Base-by-base conservation (phyloP, 768 basidiomycete species). In the Suillus alpinus region DNA sequence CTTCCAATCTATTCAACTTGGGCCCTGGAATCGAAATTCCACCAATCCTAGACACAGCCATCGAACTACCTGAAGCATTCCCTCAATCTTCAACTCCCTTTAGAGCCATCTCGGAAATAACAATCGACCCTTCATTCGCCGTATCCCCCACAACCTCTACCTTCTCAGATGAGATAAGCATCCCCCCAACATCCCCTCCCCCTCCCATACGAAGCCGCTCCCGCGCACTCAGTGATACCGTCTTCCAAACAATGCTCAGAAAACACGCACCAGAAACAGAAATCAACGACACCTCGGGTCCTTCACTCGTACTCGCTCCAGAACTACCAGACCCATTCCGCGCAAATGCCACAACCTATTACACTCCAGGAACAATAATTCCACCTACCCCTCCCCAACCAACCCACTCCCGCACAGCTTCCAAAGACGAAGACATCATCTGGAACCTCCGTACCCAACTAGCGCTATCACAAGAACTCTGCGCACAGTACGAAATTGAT, bases 271-370 rank as follows among this genome's bases (percentile, higher is more conserved):
- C 86, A 0, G 87, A 88, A 67, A 79, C 81, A 13, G 87, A 88
- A 58, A 88, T 87, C 72, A 83, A 87, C 65, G 86, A 89, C 71
- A 83, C 80, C 0, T 75, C 76, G 1, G 68, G 76, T 3, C 77
- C 82, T 3, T 71, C 86, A 5, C 73, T 83, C 16, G 74, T 86
- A 3, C 85, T 83, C 67, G 72, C 49, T 43, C 61, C 64, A 20
- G 85, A 86, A 65, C 86, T 88, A 65, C 86, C 88, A 7, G 90
- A 92, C 69, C 90, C 90, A 3, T 92, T 92, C 74, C 82, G 84
- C 52, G 84, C 83, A 2, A 78, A 89, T 63, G 88, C 89, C 20
- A 86, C 79, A 34, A 89, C 90, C 0, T 92, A 91, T 68, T 92
- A 90, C 68, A 88, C 88, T 0, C 87, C 89, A 1, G 88, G 88